These are phyloP conservation scores for Aphanomyces cochlioides DNA, from an alignment of 352 stramenopile genomes.

Conservation along the genomic window DNA sequence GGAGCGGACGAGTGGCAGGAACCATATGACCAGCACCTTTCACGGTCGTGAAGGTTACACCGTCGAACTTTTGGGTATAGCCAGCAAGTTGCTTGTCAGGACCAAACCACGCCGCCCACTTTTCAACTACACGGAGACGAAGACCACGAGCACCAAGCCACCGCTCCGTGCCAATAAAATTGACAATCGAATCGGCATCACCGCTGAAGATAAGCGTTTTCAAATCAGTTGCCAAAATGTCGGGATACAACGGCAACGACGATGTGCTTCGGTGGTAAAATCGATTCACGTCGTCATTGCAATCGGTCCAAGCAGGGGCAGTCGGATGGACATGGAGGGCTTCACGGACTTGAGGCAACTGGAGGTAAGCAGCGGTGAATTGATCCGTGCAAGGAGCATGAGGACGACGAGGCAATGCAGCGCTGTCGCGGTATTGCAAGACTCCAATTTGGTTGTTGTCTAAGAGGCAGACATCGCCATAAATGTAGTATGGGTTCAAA, in stretches of 20 bases:
- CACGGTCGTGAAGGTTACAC: slow-evolving; percentile 88
- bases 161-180: slow-evolving; percentile 71
- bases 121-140: slow-evolving; percentile 56
- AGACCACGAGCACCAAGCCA: slow-evolving; percentile 70
- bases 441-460: slow-evolving; percentile 47
- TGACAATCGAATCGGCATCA: slow-evolving; percentile 74
- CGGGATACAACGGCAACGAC: slow-evolving; percentile 60
- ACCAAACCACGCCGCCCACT: slow-evolving; percentile 71
- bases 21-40: slow-evolving; percentile 91
- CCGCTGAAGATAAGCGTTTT: slow-evolving; percentile 70
- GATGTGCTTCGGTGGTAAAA: slow-evolving; percentile 57
- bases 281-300: slow-evolving; percentile 53
- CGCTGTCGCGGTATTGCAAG: slow-evolving; percentile 35
- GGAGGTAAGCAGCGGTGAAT: slow-evolving; percentile 48
- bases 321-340: slow-evolving; percentile 51
- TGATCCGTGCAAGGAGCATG: slow-evolving; percentile 11
- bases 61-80: slow-evolving; percentile 83
- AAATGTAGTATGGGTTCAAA: slow-evolving; percentile 73
- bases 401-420: slow-evolving; percentile 31
- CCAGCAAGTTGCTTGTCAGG: slow-evolving; percentile 78
- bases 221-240: slow-evolving; percentile 49
- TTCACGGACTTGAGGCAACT: slow-evolving; percentile 46
- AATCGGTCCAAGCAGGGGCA: slow-evolving; percentile 52
- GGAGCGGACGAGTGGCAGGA: slow-evolving; percentile 32
- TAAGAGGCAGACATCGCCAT: slow-evolving; percentile 60